Evolutionary conservation across 257 asterid genomes (phyloP).

Genomic region (Rubia yunnanensis): DNA sequence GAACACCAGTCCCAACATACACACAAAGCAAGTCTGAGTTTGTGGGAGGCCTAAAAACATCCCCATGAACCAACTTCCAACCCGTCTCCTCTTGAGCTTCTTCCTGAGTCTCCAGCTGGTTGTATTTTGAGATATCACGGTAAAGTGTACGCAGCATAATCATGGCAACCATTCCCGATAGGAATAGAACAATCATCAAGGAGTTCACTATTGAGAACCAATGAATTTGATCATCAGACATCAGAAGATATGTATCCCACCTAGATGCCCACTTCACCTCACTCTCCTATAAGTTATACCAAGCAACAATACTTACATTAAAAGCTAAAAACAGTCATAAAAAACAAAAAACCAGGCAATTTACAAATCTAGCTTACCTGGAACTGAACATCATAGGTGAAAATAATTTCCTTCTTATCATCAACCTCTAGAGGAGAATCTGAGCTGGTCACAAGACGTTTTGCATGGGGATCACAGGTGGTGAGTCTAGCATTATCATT

Average conservation of each 20-base stretch:
- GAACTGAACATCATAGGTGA: constrained; percentile 83
- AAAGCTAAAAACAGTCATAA: neutral
- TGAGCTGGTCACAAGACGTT: constrained; percentile 49
- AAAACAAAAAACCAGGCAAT: neutral
- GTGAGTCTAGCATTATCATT: constrained; percentile 44
- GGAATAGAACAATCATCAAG: constrained; percentile 83
- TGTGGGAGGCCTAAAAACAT: constrained; percentile 75
- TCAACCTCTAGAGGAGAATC: constrained; percentile 83
- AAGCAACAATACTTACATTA: neutral
- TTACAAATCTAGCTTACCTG: constrained; percentile 35
- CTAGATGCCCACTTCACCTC: constrained; percentile 94
- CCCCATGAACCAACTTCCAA: constrained; percentile 94
- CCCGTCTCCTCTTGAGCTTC: constrained; percentile 96
- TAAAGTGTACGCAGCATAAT: constrained; percentile 81
- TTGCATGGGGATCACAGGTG: constrained; percentile 84
- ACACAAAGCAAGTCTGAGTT: constrained; percentile 77
- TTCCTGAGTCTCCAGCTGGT: constrained; percentile 88
- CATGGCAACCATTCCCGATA: constrained; percentile 94
- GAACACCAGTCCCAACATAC: constrained; percentile 84
- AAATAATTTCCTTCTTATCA: constrained; percentile 64
- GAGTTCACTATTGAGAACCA: constrained; percentile 90
- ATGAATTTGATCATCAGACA: constrained; percentile 93
- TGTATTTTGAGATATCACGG: constrained; percentile 80
- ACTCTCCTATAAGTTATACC: constrained; percentile 46
- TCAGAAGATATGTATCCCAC: constrained; percentile 82